Conservation (phyloP, 495 filamentous ascomycete species). For the Neurospora sp. region DNA sequence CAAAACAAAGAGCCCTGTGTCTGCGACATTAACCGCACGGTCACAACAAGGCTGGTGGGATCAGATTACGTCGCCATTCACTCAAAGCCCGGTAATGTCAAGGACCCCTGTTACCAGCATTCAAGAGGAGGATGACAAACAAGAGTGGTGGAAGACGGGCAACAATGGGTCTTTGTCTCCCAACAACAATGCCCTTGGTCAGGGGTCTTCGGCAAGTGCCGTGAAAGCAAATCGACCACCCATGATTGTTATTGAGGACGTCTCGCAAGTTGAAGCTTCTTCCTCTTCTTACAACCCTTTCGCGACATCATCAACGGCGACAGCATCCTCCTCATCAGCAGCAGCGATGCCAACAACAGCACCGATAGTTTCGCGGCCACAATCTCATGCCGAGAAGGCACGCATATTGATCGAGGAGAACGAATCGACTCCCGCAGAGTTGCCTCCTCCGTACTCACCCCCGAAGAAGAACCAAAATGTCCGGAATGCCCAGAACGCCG, state of each 20-base stretch:
- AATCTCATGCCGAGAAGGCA: constrained; percentile 29
- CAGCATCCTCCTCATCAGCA: constrained; percentile 5
- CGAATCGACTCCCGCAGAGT: constrained; percentile 8
- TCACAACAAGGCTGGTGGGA: constrained; percentile 78
- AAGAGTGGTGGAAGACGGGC: constrained; percentile 28
- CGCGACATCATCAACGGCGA: background rate
- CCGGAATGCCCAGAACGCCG: background rate
- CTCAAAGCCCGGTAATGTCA: constrained; percentile 6
- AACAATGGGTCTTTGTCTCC: constrained; percentile 20
- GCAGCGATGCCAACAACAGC: constrained; percentile 12
- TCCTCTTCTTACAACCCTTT: background rate
- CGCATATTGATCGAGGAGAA: constrained; percentile 24
- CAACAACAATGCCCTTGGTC: constrained; percentile 5
- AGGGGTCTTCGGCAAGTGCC: background rate
- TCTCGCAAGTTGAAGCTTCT: constrained; percentile 5
- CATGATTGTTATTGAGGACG: constrained; percentile 8
- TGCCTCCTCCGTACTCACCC: constrained; percentile 36
- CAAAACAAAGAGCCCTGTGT: constrained; percentile 11
- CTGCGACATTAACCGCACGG: constrained; percentile 18
- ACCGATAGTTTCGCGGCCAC: background rate
- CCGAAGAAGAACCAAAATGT: constrained; percentile 9
- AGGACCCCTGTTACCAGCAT: background rate
- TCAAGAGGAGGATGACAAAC: background rate
- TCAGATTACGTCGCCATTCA: constrained; percentile 67
- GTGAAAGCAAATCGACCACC: background rate